phyloP scores from a whole-genome alignment of 73 alveolate genomes.

The Stentor coeruleus region DNA sequence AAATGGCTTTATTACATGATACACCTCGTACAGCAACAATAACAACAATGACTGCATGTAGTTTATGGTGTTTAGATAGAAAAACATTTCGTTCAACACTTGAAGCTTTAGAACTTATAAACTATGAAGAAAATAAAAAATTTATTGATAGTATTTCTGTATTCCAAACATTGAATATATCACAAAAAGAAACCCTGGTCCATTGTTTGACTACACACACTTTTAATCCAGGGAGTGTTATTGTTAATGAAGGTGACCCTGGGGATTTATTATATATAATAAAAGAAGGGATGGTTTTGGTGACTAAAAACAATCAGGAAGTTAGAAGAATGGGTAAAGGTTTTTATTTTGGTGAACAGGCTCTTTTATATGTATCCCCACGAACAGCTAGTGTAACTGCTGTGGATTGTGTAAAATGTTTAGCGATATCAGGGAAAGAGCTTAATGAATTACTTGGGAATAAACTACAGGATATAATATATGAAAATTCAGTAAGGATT shows the following conservation, averaged over 20 bases:
- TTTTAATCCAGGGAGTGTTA: conserved; percentile 39
- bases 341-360: conserved; percentile 43
- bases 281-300: conserved; percentile 60
- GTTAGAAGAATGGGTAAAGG: conserved; percentile 51
- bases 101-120: conserved; percentile 30
- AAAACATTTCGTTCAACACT: conserved; percentile 67
- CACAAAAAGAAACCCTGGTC: not conserved
- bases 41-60: conserved; percentile 64
- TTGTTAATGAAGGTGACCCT: conserved; percentile 77
- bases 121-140: conserved; percentile 36
- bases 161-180: not conserved
- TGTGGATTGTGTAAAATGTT: not conserved
- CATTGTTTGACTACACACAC: not conserved
- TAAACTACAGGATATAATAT: not conserved
- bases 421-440: not conserved
- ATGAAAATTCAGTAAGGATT: conserved; percentile 2
- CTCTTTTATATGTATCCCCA: conserved; percentile 35
- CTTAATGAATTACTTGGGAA: not conserved
- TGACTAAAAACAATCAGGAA: conserved; percentile 43
- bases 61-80: conserved; percentile 83
- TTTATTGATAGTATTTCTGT: conserved; percentile 34
- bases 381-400: conserved; percentile 56
- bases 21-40: conserved; percentile 85
- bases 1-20: conserved; percentile 85
- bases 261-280: conserved; percentile 68